phyloP scores from a whole-genome alignment of 2,329 filamentous ascomycete genomes.

The Pyrenophora graminea region DNA sequence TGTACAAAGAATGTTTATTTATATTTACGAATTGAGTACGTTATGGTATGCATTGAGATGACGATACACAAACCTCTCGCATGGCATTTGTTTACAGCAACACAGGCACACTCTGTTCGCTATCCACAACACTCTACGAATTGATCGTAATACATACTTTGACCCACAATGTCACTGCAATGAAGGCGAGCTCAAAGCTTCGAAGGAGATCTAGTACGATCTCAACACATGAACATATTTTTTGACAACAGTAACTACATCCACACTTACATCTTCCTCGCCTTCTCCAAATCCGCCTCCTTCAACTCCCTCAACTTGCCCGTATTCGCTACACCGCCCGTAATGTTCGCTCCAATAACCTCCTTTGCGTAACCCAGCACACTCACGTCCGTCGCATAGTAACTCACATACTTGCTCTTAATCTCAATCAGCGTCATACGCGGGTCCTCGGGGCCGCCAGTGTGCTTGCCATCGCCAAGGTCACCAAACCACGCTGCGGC shows the following conservation, averaged over 20 bases:
- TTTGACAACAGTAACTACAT: conserved; percentile 19
- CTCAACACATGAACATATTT: too few species aligned
- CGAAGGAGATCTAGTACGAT: too few species aligned
- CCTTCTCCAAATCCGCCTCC: conserved; percentile 53
- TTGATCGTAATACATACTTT: too few species aligned
- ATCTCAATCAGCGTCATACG: conserved; percentile 51
- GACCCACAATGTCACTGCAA: too few species aligned
- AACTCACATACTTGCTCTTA: conserved; percentile 47
- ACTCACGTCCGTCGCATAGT: conserved; percentile 46
- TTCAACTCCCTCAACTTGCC: conserved; percentile 54
- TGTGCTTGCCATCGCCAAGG: conserved; percentile 55
- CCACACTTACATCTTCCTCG: conserved; percentile 29
- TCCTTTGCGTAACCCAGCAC: conserved; percentile 48
- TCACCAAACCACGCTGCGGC: conserved; percentile 57
- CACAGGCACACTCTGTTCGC: too few species aligned
- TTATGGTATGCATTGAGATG: too few species aligned
- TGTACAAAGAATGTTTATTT: conserved; percentile 24
- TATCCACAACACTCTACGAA: too few species aligned
- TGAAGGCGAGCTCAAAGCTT: too few species aligned
- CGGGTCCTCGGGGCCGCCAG: conserved; percentile 53
- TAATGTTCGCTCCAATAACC: conserved; percentile 45
- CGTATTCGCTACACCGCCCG: conserved; percentile 47
- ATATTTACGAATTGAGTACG: too few species aligned
- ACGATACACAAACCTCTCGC: too few species aligned
- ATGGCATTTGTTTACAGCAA: too few species aligned